Conservation (phyloP, 768 basidiomycete genomes). For the Tylopilus subfusipes region DNA sequence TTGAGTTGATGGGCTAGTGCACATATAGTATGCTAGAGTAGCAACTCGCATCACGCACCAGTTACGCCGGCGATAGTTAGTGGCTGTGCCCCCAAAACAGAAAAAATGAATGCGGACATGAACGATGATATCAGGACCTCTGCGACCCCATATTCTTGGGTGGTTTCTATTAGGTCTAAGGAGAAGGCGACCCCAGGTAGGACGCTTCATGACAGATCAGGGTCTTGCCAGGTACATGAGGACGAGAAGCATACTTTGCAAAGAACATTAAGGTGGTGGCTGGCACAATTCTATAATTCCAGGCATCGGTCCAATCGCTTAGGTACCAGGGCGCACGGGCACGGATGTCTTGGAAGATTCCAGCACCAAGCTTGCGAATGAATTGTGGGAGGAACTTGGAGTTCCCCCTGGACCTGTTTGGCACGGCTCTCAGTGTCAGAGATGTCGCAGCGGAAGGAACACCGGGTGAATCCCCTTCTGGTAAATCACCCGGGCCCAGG, state of each 20-base stretch:
- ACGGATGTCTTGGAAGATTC: constrained; percentile 68
- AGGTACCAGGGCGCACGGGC: constrained; percentile 75
- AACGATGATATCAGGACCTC: constrained; percentile 83
- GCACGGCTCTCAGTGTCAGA: not conserved
- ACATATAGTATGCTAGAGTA: too few relatives aligned
- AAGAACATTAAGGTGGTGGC: constrained; percentile 85
- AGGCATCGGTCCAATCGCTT: constrained; percentile 88
- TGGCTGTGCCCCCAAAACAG: constrained; percentile 85
- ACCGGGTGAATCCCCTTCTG: not conserved
- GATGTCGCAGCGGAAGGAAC: constrained; percentile 4
- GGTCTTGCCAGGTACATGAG: not conserved
- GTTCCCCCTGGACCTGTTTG: not conserved
- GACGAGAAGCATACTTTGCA: constrained; percentile 57
- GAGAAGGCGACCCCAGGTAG: constrained; percentile 91
- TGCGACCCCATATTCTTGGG: constrained; percentile 82
- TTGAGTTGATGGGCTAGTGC: not conserved
- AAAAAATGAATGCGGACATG: constrained; percentile 87
- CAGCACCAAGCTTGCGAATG: constrained; percentile 43
- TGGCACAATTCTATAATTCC: constrained; percentile 87
- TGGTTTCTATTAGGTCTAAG: constrained; percentile 87
- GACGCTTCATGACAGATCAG: constrained; percentile 43
- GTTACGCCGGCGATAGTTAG: constrained; percentile 91
- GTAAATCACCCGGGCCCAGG: not conserved
- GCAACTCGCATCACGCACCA: constrained; percentile 36
- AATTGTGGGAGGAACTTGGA: constrained; percentile 1